Evolutionary conservation across 805 yeast species (phyloP), one percentile per base, ranked within the genome.

Genomic region (Candida dajiaensis): DNA sequence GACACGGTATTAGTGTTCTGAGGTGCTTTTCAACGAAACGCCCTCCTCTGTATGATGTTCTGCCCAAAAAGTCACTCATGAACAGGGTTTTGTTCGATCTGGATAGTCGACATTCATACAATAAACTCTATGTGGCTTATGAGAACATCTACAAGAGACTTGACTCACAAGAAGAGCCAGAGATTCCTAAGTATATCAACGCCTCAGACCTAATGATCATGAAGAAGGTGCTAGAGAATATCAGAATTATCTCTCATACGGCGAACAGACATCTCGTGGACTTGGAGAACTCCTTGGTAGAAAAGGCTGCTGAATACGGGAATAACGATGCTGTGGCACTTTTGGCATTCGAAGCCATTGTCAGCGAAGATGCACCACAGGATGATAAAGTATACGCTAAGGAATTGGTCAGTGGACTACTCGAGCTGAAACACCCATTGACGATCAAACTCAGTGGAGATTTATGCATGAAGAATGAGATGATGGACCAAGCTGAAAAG

Each of bases 361-460:
- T 69, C 12, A 69, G 66, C 37, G 59, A 62, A 2, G 65, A 66
- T 1, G 63, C 64, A 20, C 48, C 70, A 0, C 59, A 65, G 11
- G 86, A 79, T 3, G 96, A 88, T 56, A 76, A 73, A 51, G 54
- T 55, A 2, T 74, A 83, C 59, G 96, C 96, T 0, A 76, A 75
- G 47, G 61, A 68, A 22, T 76, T 89, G 40, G 73, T 89, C 7
- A 68, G 69, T 31, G 69, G 80, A 36, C 67, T 90, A 19, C 71
- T 81, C 43, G 73, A 78, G 38, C 45, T 75, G 42, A 72, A 80
- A 15, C 92, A 88, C 59, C 89, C 95, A 0, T 66, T 88, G 41
- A 84, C 87, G 0, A 74, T 83, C 58, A 89, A 89, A 62, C 68
- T 87, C 54, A 78, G 85, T 1, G 97, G 89, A 1, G 97, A 90